A percentile compares a stretch with the other conserved stretches of the same genome.
Conservation (phyloP, 805 yeast species). For the Candida loeiensis region DNA sequence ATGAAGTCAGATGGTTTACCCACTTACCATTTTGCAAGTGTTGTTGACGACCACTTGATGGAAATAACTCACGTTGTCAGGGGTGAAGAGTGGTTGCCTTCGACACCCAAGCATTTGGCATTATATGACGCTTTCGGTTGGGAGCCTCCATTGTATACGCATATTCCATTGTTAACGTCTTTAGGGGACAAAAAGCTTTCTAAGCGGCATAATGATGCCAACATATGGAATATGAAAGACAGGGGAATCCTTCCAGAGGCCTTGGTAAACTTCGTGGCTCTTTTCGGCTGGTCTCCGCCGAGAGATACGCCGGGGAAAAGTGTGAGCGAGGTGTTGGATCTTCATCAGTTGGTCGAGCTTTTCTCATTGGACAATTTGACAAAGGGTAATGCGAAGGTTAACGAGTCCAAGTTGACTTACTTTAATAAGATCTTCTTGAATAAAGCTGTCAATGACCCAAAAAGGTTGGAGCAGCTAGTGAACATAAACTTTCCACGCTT, state of each 20-base stretch:
- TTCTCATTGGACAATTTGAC: conserved; percentile 76
- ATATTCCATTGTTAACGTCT: conserved; percentile 83
- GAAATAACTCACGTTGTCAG: conserved; percentile 88
- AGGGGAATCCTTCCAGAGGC: conserved; percentile 84
- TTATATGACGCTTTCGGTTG: conserved; percentile 83
- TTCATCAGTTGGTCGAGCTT: conserved; percentile 47
- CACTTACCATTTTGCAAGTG: conserved; percentile 95
- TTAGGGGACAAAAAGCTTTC: conserved; percentile 72
- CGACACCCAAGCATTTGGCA: conserved; percentile 92
- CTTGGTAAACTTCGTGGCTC: conserved; percentile 75
- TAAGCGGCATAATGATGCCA: conserved; percentile 80
- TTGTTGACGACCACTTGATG: conserved; percentile 93
- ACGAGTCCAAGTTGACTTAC: conserved; percentile 65
- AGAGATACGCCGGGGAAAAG: conserved; percentile 46
- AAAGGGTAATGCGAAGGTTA: conserved; percentile 91
- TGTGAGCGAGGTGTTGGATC: conserved; percentile 48
- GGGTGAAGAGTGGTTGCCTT: conserved; percentile 97
- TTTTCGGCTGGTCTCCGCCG: conserved; percentile 94
- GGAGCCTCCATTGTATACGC: conserved; percentile 78
- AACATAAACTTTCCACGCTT: conserved; percentile 25
- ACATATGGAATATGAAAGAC: conserved; percentile 54
- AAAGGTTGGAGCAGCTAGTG: conserved; percentile 33
- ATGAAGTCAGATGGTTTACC: conserved; percentile 94
- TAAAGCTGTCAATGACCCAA: conserved; percentile 37
- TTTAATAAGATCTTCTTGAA: conserved; percentile 73